phyloP scores from a whole-genome alignment of 2,329 filamentous ascomycete species.

The Colletotrichum shisoi region DNA sequence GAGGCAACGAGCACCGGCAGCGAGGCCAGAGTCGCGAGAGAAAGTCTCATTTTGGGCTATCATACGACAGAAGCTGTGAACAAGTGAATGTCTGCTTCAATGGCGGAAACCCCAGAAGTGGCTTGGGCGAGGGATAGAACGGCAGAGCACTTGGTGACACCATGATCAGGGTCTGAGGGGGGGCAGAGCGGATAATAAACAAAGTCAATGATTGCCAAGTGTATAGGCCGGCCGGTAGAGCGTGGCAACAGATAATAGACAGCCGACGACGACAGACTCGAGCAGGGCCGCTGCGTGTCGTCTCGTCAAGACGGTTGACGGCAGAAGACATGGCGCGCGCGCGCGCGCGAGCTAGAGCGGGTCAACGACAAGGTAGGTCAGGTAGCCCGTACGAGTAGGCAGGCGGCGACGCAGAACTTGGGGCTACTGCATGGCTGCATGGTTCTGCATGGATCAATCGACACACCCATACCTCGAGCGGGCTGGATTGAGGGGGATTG shows the following conservation, averaged over 20 bases:
- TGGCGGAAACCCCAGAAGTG: slow-evolving; percentile 15
- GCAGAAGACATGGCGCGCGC: slow-evolving; percentile 12
- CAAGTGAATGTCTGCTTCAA: slow-evolving; percentile 27
- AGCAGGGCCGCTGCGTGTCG: slow-evolving; percentile 10
- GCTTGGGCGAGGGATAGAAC: slow-evolving; percentile 2
- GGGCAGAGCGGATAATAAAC: slow-evolving; percentile 29
- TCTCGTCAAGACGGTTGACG: slow-evolving; percentile 19
- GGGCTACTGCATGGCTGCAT: slow-evolving; percentile 1
- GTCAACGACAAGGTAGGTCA: slow-evolving; percentile 11
- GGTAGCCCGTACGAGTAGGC: not conserved
- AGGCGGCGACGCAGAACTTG: slow-evolving; percentile 9
- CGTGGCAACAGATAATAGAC: not conserved
- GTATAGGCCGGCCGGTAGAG: not conserved
- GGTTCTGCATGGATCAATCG: slow-evolving; percentile 3
- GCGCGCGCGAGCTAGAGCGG: slow-evolving; percentile 14
- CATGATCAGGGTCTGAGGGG: not conserved
- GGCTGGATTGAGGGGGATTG: slow-evolving; percentile 22
- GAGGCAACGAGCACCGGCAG: slow-evolving; percentile 39
- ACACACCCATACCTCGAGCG: slow-evolving; percentile 9
- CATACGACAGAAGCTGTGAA: slow-evolving; percentile 4
- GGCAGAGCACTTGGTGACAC: not conserved
- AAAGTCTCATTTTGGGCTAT: slow-evolving; percentile 33
- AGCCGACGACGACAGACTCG: not conserved
- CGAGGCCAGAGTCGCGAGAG: slow-evolving; percentile 34
- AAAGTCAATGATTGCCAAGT: slow-evolving; percentile 29